Evolutionary conservation across 1,139 yeast species (phyloP).

Genomic region (Scheffersomyces stambukii): DNA sequence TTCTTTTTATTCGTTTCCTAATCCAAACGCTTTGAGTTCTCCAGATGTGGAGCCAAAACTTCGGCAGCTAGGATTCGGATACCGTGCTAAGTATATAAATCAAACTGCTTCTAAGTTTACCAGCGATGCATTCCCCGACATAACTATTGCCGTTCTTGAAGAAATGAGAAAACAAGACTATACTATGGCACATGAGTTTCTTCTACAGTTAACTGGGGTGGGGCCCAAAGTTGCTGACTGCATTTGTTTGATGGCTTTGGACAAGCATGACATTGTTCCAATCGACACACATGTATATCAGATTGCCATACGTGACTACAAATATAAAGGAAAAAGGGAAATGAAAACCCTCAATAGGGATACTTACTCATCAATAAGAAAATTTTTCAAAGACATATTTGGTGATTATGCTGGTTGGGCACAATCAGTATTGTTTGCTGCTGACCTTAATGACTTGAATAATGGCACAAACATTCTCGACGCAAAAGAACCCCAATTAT

Average conservation of each 20-base stretch:
- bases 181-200: constrained; percentile 57
- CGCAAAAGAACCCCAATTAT: too few species aligned
- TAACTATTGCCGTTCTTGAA: constrained; percentile 27
- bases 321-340: constrained; percentile 45
- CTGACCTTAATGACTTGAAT: constrained; percentile 64
- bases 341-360: constrained; percentile 51
- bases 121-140: constrained; percentile 32
- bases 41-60: constrained; percentile 41
- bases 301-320: constrained; percentile 81
- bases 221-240: constrained; percentile 99
- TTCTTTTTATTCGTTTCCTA: constrained; percentile 72
- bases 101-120: constrained; percentile 59
- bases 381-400: constrained; percentile 66
- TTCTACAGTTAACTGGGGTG: constrained; percentile 76
- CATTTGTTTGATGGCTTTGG: constrained; percentile 80
- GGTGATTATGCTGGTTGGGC: constrained; percentile 98
- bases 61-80: constrained; percentile 75
- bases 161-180: constrained; percentile 43
- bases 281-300: constrained; percentile 97
- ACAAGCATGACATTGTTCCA: constrained; percentile 86
- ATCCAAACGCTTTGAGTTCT: constrained; percentile 45
- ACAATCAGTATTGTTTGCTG: constrained; percentile 84
- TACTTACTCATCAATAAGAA: constrained; percentile 59
- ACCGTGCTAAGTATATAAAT: constrained; percentile 83
- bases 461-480: constrained; percentile 37